phyloP scores from a whole-genome alignment of 129 eudicot genomes.

The Artemisia annua region DNA sequence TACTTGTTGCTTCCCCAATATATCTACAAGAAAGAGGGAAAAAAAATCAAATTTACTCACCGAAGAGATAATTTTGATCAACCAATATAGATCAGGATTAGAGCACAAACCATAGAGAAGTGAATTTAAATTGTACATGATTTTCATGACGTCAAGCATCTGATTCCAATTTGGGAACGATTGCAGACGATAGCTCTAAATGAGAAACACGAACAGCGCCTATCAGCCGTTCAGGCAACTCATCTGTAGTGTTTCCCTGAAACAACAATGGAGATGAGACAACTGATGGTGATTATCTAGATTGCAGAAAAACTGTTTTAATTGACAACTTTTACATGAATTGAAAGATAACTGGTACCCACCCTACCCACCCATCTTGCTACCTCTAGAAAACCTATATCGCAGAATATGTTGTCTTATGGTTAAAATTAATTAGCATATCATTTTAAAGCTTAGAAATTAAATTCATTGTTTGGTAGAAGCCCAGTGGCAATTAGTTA shows the following conservation, averaged over 20 bases:
- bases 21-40: neutral
- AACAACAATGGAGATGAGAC: neutral
- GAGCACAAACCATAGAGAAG: slow-evolving; percentile 6
- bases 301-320: too few relatives aligned
- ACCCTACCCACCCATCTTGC: too few relatives aligned
- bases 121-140: slow-evolving; percentile 14
- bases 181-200: slow-evolving; percentile 78
- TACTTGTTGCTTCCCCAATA: neutral
- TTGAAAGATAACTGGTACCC: too few relatives aligned
- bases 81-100: neutral
- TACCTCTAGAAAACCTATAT: neutral
- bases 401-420: neutral
- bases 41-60: neutral
- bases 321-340: too few relatives aligned
- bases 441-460: neutral
- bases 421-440: neutral
- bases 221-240: slow-evolving; percentile 86
- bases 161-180: slow-evolving; percentile 66
- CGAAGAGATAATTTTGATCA: slow-evolving; percentile 4
- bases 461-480: neutral
- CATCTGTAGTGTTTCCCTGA: slow-evolving; percentile 89
- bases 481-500: neutral
- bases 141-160: slow-evolving; percentile 19
- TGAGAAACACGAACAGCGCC: slow-evolving; percentile 97
- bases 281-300: neutral